Evolutionary conservation across 1,139 yeast genomes (phyloP).

Genomic region (Arxiozyma heterogenica): DNA sequence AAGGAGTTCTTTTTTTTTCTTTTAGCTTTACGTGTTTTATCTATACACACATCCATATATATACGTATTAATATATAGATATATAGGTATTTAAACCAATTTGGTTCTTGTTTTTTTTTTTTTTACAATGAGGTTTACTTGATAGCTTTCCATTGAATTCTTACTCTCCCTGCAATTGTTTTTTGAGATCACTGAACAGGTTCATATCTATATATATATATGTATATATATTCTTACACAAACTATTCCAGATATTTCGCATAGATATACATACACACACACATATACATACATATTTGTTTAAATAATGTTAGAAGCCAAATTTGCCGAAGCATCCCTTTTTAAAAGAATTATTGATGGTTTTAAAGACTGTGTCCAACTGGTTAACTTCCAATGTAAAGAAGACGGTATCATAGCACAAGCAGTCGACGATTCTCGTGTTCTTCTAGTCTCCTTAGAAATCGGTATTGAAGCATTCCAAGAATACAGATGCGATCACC

Average conservation of each 20-base stretch:
- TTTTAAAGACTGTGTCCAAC: slow-evolving; percentile 83
- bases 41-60: no score
- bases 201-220: no score
- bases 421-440: slow-evolving; percentile 97
- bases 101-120: no score
- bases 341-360: slow-evolving; percentile 89
- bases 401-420: slow-evolving; percentile 92
- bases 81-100: no score
- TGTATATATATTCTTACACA: not conserved
- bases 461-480: slow-evolving; percentile 87
- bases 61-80: no score
- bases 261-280: not conserved
- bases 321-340: slow-evolving; percentile 85
- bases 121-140: no score
- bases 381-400: slow-evolving; percentile 93
- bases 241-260: not conserved
- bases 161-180: no score
- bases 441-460: slow-evolving; percentile 76
- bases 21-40: not conserved
- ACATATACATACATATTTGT: slow-evolving; percentile 7
- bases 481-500: slow-evolving; percentile 93
- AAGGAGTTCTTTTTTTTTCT: not conserved
- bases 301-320: slow-evolving; percentile 80
- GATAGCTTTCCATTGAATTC: no score
- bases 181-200: no score